Percentiles rank a stretch among this genome's conserved stretches.
phyloP scores from a whole-genome alignment of 768 basidiomycete species.

The Psilocybe tampanensis region DNA sequence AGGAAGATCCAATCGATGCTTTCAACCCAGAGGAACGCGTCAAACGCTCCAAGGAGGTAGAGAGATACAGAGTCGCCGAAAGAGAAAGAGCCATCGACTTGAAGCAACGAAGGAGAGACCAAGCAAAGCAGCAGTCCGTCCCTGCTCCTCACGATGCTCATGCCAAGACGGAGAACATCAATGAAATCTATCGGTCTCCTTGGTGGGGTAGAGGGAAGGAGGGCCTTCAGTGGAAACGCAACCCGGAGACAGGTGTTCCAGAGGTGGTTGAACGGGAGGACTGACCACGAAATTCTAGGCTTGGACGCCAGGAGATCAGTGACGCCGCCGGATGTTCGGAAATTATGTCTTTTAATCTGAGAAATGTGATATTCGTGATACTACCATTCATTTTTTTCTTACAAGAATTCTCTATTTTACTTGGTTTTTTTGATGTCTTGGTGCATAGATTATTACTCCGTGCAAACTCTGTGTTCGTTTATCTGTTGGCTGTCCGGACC shows the following conservation, averaged over 20 bases:
- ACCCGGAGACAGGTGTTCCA: background rate
- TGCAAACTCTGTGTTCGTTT: no score
- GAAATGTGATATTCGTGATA: no score
- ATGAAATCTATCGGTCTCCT: background rate
- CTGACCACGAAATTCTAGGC: no score
- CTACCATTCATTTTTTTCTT: no score
- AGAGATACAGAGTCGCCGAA: background rate
- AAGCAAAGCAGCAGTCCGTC: background rate
- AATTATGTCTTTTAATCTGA: no score
- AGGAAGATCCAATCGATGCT: background rate
- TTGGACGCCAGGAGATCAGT: no score
- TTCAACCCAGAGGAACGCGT: background rate
- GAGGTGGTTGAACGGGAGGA: background rate
- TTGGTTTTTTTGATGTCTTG: no score
- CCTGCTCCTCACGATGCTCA: background rate
- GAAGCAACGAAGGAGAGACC: background rate
- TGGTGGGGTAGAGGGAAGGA: conserved; percentile 1
- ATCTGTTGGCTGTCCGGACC: no score
- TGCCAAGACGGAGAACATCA: background rate
- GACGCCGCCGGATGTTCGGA: no score
- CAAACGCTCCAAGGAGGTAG: background rate
- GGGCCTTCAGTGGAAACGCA: conserved; percentile 1
- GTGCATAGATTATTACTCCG: no score
- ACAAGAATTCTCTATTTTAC: no score
- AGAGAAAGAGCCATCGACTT: background rate